Base-by-base conservation (phyloP, 1,284 basidiomycete species). In the Ustilago nuda region DNA sequence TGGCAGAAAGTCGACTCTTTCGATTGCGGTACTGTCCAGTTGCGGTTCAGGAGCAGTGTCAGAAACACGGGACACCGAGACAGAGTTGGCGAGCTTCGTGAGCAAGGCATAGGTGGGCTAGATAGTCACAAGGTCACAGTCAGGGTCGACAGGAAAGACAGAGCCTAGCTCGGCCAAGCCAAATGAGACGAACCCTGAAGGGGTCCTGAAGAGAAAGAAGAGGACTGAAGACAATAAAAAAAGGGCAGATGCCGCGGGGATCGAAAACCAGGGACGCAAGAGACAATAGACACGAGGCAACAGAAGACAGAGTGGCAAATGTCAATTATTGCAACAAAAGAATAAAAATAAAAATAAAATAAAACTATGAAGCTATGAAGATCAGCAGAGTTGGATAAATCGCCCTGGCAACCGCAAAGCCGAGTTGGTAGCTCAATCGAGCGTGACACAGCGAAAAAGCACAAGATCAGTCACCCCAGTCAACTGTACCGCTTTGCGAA, bases 171-270 rank as follows among this genome's bases (percentile, higher is more conserved):
- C 3, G 27, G 54, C 54, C 54, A 56, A 39, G 54, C 23, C 9
- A 41, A 17, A 27, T 27, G 23, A 27, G 23, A 27, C 23, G 23
- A 27, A 27, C 23, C 23, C 23, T 27, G 23, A 27, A 27, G 23
- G 23, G 23, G 3, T 27, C 23, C 23, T 27, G 23, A 27, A 27
- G 23, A 27, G 23, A 27, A 27, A 3, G 45, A 9, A 23, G 45
- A 19, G 17, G 27, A 30, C 8, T 48, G 19, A 48, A 48, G 45
- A 19, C 45, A 48, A 27, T 8, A 48, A 15, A 19, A 2, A 19
- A 51, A 60, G 41, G 43, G 36, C 45, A 27, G 53, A 30, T 15
- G 54, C 58, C 58, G 57, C 63, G 56, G 57, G 57, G 63, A 66
- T 66, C 52, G 57, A 66, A 48, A 12, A 51, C 39, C 36, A 45